Evolutionary conservation across 2,329 filamentous ascomycete species (phyloP).

Genomic region (Alternaria conjuncta): DNA sequence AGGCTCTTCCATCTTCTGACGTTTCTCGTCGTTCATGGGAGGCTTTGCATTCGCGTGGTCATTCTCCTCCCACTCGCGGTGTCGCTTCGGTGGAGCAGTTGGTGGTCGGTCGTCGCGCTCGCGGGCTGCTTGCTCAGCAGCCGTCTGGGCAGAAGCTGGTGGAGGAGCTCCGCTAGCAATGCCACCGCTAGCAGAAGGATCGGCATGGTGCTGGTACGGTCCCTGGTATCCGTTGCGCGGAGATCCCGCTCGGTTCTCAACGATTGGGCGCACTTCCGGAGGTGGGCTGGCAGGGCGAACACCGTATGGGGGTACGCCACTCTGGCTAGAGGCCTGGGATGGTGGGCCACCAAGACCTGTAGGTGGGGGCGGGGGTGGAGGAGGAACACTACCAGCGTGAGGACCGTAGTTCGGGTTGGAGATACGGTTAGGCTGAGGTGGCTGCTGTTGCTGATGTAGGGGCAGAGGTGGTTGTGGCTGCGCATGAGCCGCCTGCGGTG

Average conservation of each 20-base stretch:
- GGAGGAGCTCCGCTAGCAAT: conserved; percentile 73
- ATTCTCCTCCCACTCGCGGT: conserved; percentile 93
- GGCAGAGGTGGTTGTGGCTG: conserved; percentile 53
- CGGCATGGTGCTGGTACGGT: conserved; percentile 77
- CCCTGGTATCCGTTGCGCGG: conserved; percentile 87
- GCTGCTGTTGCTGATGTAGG: conserved; percentile 34
- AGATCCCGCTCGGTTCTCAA: conserved; percentile 89
- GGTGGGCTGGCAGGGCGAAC: conserved; percentile 73
- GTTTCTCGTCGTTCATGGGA: conserved; percentile 79
- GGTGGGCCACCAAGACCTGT: conserved; percentile 56
- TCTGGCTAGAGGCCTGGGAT: conserved; percentile 55
- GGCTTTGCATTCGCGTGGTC: conserved; percentile 76
- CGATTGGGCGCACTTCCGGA: conserved; percentile 80
- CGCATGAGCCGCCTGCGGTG: conserved; percentile 60
- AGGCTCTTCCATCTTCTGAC: conserved; percentile 84
- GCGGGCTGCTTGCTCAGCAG: conserved; percentile 71
- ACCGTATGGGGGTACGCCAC: conserved; percentile 70
- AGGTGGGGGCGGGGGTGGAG: conserved; percentile 67
- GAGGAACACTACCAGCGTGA: conserved; percentile 55
- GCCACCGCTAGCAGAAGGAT: conserved; percentile 62
- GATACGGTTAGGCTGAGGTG: conserved; percentile 54
- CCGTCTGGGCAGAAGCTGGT: conserved; percentile 69
- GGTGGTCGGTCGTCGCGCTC: conserved; percentile 75
- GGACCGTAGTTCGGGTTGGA: conserved; percentile 57
- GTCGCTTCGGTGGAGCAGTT: conserved; percentile 77